phyloP scores from a whole-genome alignment of 140 eudicot genomes.

The Anethum foeniculum region DNA sequence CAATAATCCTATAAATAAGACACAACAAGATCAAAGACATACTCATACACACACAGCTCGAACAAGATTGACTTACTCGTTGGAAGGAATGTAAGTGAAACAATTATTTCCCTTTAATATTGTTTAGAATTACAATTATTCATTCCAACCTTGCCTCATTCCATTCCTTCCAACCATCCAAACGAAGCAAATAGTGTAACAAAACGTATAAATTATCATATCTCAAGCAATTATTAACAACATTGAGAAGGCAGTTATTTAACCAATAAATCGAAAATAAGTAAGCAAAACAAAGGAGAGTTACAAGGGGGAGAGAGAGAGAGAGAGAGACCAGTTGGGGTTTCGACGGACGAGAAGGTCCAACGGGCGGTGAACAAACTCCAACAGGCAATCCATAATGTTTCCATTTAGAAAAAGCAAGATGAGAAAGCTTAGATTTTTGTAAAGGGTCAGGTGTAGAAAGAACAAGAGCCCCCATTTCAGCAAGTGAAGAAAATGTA shows the following conservation, averaged over 20 bases:
- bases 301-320: background rate
- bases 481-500: slow-evolving; percentile 46
- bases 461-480: slow-evolving; percentile 67
- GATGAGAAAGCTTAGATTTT: slow-evolving; percentile 71
- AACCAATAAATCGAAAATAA: background rate
- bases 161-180: background rate
- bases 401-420: slow-evolving; percentile 55
- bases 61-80: background rate
- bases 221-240: background rate
- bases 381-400: slow-evolving; percentile 57
- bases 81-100: too few species aligned
- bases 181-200: background rate
- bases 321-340: slow-evolving; percentile 52
- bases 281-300: slow-evolving; percentile 6
- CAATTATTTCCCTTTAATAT: background rate
- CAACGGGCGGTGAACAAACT: slow-evolving; percentile 42
- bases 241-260: background rate
- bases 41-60: background rate
- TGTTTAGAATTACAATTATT: background rate
- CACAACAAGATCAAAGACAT: background rate
- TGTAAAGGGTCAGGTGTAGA: slow-evolving; percentile 61
- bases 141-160: background rate
- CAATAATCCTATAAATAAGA: background rate
- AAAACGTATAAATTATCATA: background rate
- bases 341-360: slow-evolving; percentile 70